Base-by-base conservation (phyloP, 2,329 filamentous ascomycete genomes). In the Atkinsonella texensis region DNA sequence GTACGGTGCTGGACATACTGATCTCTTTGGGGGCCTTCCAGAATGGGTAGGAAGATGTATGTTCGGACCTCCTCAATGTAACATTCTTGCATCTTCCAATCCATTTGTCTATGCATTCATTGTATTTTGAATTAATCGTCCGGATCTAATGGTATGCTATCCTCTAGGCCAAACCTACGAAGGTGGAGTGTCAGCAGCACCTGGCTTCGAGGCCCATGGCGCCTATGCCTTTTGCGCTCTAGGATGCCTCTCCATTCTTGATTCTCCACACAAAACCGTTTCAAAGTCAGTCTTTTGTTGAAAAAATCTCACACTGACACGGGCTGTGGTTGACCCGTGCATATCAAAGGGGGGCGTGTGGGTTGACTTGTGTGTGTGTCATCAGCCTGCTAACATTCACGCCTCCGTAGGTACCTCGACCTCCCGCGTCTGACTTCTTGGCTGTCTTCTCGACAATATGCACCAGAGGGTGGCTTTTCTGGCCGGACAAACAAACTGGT, bases 401-500 rank as follows among this genome's bases (percentile, higher is more conserved):
- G 56, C 53, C 54, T 47, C 23, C 23, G 33, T 17, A 88, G 84
- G 64, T 83, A 84, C 67, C 77, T 98, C 54, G 76, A 97, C 67
- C 70, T 96, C 51, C 79, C 83, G 55, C 74, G 81, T 49, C 76
- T 98, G 50, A 76, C 93, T 46, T 82, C 84, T 54, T 98, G 93
- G 89, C 79, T 98, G 40, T 91, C 89, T 8, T 83, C 87, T 44
- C 84, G 89, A 54, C 93, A 98, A 68, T 87, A 91, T 65, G 82
- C 83, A 32, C 93, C 91, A 3, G 93, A 97, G 67, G 90, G 90
- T 57, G 93, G 93, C 38, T 90, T 95, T 63, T 86, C 88, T 41
- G 93, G 93, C 55, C 85, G 93, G 59, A 95, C 91, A 31, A 97
- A 97, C 75, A 98, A 98, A 71, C 77, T 98, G 33, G 93, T 97